Evolutionary conservation across 345 rosid genomes (phyloP).

Genomic region (Iberis pinnata): DNA sequence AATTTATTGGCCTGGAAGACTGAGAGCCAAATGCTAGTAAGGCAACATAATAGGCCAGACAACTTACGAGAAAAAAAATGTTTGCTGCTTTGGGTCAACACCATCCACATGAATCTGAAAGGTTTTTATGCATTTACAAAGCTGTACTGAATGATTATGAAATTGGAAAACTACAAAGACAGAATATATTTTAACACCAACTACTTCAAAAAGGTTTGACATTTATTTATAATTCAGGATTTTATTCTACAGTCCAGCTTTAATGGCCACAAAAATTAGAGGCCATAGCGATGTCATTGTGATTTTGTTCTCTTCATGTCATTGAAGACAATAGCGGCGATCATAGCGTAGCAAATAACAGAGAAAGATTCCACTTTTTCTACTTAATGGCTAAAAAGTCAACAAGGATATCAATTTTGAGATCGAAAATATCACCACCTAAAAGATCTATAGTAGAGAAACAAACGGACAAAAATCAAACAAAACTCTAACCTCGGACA

Average conservation of each 20-base stretch:
- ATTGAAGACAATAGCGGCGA: slow-evolving; percentile 2
- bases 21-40: slow-evolving; percentile 12
- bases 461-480: slow-evolving; percentile 2
- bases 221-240: slow-evolving; percentile 2
- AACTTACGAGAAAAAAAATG: slow-evolving; percentile 72
- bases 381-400: slow-evolving; percentile 8
- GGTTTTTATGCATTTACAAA: not conserved
- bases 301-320: not conserved
- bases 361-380: slow-evolving; percentile 8
- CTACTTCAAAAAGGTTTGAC: slow-evolving; percentile 13
- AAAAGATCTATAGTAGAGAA: slow-evolving; percentile 14
- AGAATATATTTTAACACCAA: slow-evolving; percentile 11
- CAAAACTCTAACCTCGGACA: slow-evolving; percentile 64
- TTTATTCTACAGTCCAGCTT: slow-evolving; percentile 6
- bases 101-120: slow-evolving; percentile 65
- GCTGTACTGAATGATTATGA: slow-evolving; percentile 11
- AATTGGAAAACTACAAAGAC: not conserved
- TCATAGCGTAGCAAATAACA: slow-evolving; percentile 9
- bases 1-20: slow-evolving; percentile 6
- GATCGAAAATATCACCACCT: slow-evolving; percentile 5
- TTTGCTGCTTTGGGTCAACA: slow-evolving; percentile 87
- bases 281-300: slow-evolving; percentile 1
- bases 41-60: slow-evolving; percentile 9
- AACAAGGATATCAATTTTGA: slow-evolving; percentile 7
- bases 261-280: slow-evolving; percentile 11